phyloP scores from a whole-genome alignment of 2,329 filamentous ascomycete species.

The Aureobasidium pullulans region DNA sequence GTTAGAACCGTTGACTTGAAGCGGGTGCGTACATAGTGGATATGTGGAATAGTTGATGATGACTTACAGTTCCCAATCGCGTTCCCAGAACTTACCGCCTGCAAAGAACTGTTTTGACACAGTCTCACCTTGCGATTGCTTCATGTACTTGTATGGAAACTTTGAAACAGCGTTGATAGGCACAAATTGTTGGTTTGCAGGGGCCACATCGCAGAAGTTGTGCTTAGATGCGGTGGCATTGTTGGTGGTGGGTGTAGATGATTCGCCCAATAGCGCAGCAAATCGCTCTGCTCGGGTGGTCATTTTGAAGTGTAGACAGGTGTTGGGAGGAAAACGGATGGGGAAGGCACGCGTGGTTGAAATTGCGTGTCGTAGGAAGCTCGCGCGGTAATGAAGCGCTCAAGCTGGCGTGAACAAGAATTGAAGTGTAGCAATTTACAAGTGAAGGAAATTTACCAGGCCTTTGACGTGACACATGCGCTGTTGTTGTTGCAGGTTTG shows the following conservation, averaged over 20 bases:
- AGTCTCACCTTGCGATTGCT: conserved; percentile 34
- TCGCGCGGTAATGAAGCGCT: neutral
- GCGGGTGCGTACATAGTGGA: too few relatives aligned
- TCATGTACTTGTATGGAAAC: conserved; percentile 55
- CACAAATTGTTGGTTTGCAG: conserved; percentile 28
- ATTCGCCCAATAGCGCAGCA: neutral
- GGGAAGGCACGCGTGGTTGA: neutral
- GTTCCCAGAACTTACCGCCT: conserved; percentile 48
- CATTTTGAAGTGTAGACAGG: neutral
- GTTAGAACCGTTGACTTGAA: neutral
- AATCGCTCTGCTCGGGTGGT: conserved; percentile 5
- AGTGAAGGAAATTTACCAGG: neutral
- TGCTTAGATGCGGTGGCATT: neutral
- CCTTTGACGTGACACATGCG: neutral
- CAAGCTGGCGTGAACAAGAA: neutral
- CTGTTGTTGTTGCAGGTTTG: neutral
- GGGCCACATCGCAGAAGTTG: conserved; percentile 28
- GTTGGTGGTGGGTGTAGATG: neutral
- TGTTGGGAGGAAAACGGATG: neutral
- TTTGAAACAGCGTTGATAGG: conserved; percentile 43
- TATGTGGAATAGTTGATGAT: neutral
- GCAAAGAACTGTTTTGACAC: conserved; percentile 48
- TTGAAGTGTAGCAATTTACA: neutral
- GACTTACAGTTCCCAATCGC: conserved; percentile 71
- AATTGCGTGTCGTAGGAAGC: neutral